These are phyloP conservation scores for Groenewaldozyma sp. DNA, from an alignment of 1,139 yeast species.

Conservation along the genomic window DNA sequence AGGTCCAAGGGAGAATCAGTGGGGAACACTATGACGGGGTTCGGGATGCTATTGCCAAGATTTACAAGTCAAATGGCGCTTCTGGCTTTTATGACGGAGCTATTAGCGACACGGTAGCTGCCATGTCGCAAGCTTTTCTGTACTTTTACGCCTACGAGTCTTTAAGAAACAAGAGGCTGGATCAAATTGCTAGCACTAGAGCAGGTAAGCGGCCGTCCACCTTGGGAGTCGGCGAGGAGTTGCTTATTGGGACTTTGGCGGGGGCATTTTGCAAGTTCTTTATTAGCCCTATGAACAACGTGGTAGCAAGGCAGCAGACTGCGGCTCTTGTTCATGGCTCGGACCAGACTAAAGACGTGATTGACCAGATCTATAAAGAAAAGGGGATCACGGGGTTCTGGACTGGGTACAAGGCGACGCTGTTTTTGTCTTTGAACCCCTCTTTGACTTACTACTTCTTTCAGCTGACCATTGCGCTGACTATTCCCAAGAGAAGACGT, in stretches of 20 bases:
- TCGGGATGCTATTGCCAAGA: conserved; percentile 48
- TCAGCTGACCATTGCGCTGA: conserved; percentile 20
- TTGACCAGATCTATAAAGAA: conserved; percentile 45
- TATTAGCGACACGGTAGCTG: conserved; percentile 25
- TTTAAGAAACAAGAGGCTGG: conserved; percentile 78
- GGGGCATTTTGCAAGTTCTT: conserved; percentile 30
- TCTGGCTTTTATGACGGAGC: conserved; percentile 62
- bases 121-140: conserved; percentile 27
- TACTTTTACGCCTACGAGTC: conserved; percentile 72
- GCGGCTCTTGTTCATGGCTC: conserved; percentile 13
- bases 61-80: conserved; percentile 48
- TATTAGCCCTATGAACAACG: conserved; percentile 26
- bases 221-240: conserved; percentile 81
- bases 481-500: conserved; percentile 22
- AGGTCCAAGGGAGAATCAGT: conserved; percentile 40
- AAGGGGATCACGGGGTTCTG: conserved; percentile 63
- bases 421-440: conserved; percentile 65
- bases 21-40: conserved; percentile 41
- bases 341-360: conserved; percentile 15
- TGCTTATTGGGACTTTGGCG: conserved; percentile 83
- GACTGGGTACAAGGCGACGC: conserved; percentile 66
- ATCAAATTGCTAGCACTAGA: conserved; percentile 53
- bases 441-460: conserved; percentile 52
- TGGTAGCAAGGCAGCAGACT: conserved; percentile 29
- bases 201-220: conserved; percentile 62